Conservation (phyloP, 768 basidiomycete species). For the Dentipellis fragilis region DNA sequence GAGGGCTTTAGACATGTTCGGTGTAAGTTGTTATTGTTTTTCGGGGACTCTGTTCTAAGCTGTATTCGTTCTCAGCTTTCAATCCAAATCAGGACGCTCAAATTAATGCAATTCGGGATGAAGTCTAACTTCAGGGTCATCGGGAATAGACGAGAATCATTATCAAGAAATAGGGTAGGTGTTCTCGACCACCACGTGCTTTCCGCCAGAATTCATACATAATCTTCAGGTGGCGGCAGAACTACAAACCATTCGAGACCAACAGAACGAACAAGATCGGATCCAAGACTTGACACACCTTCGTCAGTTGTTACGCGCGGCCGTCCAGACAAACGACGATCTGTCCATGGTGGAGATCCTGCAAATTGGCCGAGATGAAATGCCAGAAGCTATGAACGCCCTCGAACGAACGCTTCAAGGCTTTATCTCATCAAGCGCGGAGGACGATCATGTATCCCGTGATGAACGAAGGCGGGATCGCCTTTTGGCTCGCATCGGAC, state of each 20-base stretch:
- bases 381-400: conserved; percentile 76
- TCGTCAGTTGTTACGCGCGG: conserved; percentile 45
- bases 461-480: not conserved
- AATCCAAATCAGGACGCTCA: conserved; percentile 43
- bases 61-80: conserved; percentile 24
- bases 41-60: not conserved
- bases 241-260: conserved; percentile 18
- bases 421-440: conserved; percentile 24
- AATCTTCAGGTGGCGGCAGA: conserved; percentile 1
- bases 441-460: conserved; percentile 15
- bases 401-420: conserved; percentile 57
- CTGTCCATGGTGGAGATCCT: conserved; percentile 53
- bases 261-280: conserved; percentile 38
- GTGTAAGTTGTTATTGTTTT: conserved; percentile 22
- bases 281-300: conserved; percentile 46
- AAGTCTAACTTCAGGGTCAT: too few species aligned
- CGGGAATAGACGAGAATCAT: too few species aligned
- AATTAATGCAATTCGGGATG: conserved; percentile 27
- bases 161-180: too few species aligned
- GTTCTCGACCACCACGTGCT: too few species aligned
- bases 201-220: too few species aligned
- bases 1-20: conserved; percentile 48
- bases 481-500: not conserved
- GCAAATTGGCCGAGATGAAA: conserved; percentile 53
- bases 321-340: conserved; percentile 49